phyloP scores from a whole-genome alignment of 1,139 yeast species.

The Suhomyces guaymorum region DNA sequence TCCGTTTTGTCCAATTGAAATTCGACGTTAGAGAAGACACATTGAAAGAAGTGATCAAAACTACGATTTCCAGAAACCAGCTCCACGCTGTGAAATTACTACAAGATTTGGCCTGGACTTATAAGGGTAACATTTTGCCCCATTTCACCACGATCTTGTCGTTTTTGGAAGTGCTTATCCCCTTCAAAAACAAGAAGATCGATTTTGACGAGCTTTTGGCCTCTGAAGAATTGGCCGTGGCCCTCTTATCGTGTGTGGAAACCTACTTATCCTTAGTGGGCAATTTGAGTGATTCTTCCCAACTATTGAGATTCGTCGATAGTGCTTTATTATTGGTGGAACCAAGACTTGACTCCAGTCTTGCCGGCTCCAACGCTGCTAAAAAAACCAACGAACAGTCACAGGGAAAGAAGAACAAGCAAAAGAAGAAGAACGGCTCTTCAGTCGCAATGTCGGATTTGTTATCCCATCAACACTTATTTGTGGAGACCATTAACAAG shows the following conservation, averaged over 20 bases:
- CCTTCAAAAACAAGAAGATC: constrained; percentile 45
- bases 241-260: constrained; percentile 31
- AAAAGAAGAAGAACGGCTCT: constrained; percentile 46
- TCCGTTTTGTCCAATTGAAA: constrained; percentile 54
- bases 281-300: constrained; percentile 39
- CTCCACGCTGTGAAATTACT: constrained; percentile 45
- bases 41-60: constrained; percentile 39
- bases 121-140: constrained; percentile 49
- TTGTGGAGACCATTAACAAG: constrained; percentile 43
- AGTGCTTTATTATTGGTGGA: constrained; percentile 46
- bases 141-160: constrained; percentile 51
- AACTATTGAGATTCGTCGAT: constrained; percentile 47
- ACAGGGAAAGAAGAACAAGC: constrained; percentile 28
- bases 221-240: constrained; percentile 33
- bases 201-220: constrained; percentile 31
- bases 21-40: constrained; percentile 58
- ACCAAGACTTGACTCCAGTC: constrained; percentile 29
- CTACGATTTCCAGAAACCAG: constrained; percentile 48
- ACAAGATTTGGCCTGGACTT: constrained; percentile 35
- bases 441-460: constrained; percentile 65
- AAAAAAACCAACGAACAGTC: constrained; percentile 6
- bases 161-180: constrained; percentile 55
- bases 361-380: constrained; percentile 15
- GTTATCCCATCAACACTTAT: constrained; percentile 65
- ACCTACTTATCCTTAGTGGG: constrained; percentile 33